A percentile compares a stretch with the other conserved stretches of the same genome.
These are phyloP conservation scores for Capsicum rhomboideum DNA, from an alignment of 257 asterid genomes.

Conservation along the genomic window DNA sequence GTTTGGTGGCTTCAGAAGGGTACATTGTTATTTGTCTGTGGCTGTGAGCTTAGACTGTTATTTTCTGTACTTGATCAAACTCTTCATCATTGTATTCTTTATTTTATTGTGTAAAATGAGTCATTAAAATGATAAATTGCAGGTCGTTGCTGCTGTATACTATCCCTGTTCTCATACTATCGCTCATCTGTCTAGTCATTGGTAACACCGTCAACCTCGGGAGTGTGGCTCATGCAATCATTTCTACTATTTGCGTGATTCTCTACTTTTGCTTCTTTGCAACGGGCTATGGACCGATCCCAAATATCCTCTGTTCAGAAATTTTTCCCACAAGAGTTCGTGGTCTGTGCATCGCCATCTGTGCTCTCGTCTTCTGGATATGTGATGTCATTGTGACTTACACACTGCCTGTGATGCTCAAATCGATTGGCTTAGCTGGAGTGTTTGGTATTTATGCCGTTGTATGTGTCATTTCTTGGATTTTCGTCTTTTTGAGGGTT, in stretches of 20 bases:
- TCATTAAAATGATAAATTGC: conserved; percentile 2
- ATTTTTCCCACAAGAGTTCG: conserved; percentile 87
- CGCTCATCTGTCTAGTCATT: conserved; percentile 57
- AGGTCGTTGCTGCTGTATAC: conserved; percentile 76
- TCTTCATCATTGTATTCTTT: not conserved
- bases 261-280: conserved; percentile 82
- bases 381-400: conserved; percentile 82
- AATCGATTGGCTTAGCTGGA: conserved; percentile 68
- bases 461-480: conserved; percentile 60
- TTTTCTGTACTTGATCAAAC: not conserved
- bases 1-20: not conserved
- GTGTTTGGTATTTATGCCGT: conserved; percentile 66
- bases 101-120: not conserved
- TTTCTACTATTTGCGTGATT: conserved; percentile 73
- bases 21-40: not conserved
- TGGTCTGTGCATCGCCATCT: conserved; percentile 85
- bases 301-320: conserved; percentile 81
- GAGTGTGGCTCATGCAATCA: conserved; percentile 46
- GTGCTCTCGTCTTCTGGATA: conserved; percentile 86
- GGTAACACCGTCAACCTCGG: conserved; percentile 59
- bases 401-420: conserved; percentile 71
- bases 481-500: conserved; percentile 65
- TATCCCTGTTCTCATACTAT: conserved; percentile 53
- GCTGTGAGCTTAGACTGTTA: not conserved
- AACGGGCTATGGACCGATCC: conserved; percentile 89